Percentiles rank a stretch among this genome's conserved stretches.
Evolutionary conservation across 768 basidiomycete genomes (phyloP).

Genomic region (Naganishia vaughanmartiniae): DNA sequence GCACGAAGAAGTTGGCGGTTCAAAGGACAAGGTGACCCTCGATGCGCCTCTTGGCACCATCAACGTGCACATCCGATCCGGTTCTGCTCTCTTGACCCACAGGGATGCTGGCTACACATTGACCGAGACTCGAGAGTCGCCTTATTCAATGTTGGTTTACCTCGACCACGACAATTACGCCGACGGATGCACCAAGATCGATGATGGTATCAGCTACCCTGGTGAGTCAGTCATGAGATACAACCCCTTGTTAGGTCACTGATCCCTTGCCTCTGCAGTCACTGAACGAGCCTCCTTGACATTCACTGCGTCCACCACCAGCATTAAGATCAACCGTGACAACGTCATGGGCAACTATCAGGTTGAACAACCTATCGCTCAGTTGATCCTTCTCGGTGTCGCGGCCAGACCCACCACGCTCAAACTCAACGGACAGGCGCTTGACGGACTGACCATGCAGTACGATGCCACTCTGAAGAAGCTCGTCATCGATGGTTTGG

Average conservation of each 20-base stretch:
- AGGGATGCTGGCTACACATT: slow-evolving; percentile 66
- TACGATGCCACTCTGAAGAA: slow-evolving; percentile 55
- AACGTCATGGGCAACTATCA: slow-evolving; percentile 51
- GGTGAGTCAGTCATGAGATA: slow-evolving; percentile 34
- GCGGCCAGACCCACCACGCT: slow-evolving; percentile 53
- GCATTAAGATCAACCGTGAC: slow-evolving; percentile 18
- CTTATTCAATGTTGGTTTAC: slow-evolving; percentile 65
- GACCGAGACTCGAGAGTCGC: slow-evolving; percentile 63
- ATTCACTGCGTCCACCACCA: slow-evolving; percentile 14
- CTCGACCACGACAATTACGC: slow-evolving; percentile 58
- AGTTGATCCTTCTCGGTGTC: slow-evolving; percentile 63
- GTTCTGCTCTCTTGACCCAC: slow-evolving; percentile 65
- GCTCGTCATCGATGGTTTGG: slow-evolving; percentile 54
- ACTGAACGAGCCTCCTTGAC: slow-evolving; percentile 53
- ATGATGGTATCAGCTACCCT: slow-evolving; percentile 60
- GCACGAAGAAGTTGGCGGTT: slow-evolving; percentile 55
- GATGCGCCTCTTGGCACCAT: slow-evolving; percentile 71
- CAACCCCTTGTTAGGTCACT: not conserved
- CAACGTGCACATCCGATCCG: slow-evolving; percentile 71
- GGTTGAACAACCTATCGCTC: slow-evolving; percentile 57
- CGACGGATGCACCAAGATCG: slow-evolving; percentile 64
- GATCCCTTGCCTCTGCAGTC: not conserved
- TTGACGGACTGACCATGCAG: slow-evolving; percentile 52
- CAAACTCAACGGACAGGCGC: slow-evolving; percentile 52
- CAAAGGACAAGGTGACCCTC: slow-evolving; percentile 54